A percentile compares a stretch with the other conserved stretches of the same genome.
Conservation (phyloP, 2,329 filamentous ascomycete genomes). For the Trichoderma pleuroti region DNA sequence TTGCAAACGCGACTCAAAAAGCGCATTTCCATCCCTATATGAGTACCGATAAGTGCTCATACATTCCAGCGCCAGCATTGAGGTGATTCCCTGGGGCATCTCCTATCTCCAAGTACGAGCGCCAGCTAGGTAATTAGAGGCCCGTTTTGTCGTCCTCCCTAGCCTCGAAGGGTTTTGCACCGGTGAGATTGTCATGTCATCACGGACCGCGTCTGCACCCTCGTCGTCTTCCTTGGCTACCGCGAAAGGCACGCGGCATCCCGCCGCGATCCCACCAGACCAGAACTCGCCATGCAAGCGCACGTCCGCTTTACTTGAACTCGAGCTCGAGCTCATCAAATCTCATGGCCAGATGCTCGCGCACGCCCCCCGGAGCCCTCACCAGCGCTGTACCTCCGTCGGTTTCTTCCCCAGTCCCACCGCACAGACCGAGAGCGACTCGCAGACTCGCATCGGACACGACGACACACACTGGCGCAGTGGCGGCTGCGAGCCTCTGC, state of each 20-base stretch:
- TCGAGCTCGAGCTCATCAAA: not conserved
- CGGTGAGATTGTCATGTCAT: conserved; percentile 11
- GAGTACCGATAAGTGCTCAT: not conserved
- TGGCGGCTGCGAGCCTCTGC: conserved; percentile 12
- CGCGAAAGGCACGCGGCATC: conserved; percentile 15
- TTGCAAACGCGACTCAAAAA: not conserved
- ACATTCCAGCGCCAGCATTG: not conserved
- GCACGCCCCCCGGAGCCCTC: not conserved
- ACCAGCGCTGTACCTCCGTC: not conserved
- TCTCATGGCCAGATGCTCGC: not conserved
- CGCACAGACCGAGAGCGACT: conserved; percentile 15
- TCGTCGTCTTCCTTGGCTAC: conserved; percentile 5
- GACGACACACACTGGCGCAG: conserved; percentile 7
- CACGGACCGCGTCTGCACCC: conserved; percentile 4
- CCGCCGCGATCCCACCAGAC: conserved; percentile 8
- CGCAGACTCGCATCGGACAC: conserved; percentile 13
- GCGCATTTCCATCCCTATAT: not conserved
- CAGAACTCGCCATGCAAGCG: not conserved
- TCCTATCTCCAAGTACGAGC: not conserved
- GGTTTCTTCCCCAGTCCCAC: conserved; percentile 15
- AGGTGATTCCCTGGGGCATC: not conserved
- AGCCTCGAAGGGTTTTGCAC: conserved; percentile 2
- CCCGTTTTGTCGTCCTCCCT: conserved; percentile 4
- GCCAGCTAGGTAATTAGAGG: not conserved
- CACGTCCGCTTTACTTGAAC: not conserved